Evolutionary conservation across 257 asterid species (phyloP).

Genomic region (Cynanchum wilfordii): DNA sequence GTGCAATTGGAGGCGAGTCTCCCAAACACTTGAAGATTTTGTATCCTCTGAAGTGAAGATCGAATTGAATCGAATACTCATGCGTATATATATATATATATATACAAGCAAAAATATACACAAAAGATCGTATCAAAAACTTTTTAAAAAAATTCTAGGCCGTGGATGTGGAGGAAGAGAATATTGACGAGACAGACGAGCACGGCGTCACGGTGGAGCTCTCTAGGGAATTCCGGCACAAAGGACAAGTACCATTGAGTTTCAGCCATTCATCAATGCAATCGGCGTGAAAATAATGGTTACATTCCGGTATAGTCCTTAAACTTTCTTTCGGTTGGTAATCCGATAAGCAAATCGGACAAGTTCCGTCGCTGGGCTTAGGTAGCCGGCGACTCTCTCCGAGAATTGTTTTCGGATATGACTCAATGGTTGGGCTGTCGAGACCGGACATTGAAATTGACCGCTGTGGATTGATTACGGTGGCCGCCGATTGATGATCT

Average conservation of each 20-base stretch:
- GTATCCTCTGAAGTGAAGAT: too few species aligned
- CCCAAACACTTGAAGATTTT: not conserved
- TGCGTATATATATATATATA: not conserved
- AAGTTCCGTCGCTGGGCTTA: slow-evolving; percentile 40
- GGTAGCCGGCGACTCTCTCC: slow-evolving; percentile 79
- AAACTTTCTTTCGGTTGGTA: slow-evolving; percentile 60
- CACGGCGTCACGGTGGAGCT: slow-evolving; percentile 36
- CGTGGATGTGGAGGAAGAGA: slow-evolving; percentile 26
- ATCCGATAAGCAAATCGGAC: slow-evolving; percentile 72
- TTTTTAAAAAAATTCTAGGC: not conserved
- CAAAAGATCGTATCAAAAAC: not conserved
- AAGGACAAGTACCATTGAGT: slow-evolving; percentile 71
- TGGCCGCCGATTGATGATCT: slow-evolving; percentile 24
- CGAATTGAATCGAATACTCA: not conserved
- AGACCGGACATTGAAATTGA: slow-evolving; percentile 41
- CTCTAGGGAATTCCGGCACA: slow-evolving; percentile 68
- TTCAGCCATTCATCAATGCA: slow-evolving; percentile 90
- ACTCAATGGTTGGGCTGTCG: slow-evolving; percentile 55
- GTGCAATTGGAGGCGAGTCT: too few species aligned
- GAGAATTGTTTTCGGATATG: slow-evolving; percentile 56
- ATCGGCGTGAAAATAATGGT: slow-evolving; percentile 61
- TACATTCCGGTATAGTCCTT: slow-evolving; percentile 71
- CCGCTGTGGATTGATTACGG: slow-evolving; percentile 14
- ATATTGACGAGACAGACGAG: slow-evolving; percentile 36
- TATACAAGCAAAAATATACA: not conserved